Conservation (phyloP, 331 rosid genomes). For the Pyracantha coccinea region DNA sequence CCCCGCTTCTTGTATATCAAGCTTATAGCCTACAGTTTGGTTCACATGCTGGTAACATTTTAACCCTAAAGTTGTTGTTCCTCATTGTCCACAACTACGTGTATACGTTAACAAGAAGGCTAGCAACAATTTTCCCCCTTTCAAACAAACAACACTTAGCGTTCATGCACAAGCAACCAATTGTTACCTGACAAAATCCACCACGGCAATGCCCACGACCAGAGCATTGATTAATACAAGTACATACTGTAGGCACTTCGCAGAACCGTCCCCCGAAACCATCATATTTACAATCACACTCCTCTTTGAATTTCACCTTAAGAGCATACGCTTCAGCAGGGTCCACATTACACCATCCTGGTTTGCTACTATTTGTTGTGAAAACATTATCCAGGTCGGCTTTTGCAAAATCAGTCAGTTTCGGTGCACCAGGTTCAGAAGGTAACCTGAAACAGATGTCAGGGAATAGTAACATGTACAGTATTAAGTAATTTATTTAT, state of each 20-base stretch:
- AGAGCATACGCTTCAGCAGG: constrained; percentile 75
- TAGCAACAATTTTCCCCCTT: no score
- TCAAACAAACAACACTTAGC: background rate
- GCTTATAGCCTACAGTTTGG: background rate
- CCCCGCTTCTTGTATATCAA: background rate
- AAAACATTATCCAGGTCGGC: constrained; percentile 60
- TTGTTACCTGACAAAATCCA: constrained; percentile 80
- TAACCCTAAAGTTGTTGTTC: background rate
- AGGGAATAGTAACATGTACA: constrained; percentile 6
- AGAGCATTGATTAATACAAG: constrained; percentile 91
- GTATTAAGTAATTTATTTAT: constrained; percentile 2
- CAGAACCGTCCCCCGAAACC: constrained; percentile 68
- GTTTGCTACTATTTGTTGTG: constrained; percentile 61
- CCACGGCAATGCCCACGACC: constrained; percentile 83
- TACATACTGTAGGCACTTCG: constrained; percentile 63
- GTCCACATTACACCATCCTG: constrained; percentile 96
- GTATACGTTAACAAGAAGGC: background rate
- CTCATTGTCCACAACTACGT: background rate
- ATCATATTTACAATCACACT: constrained; percentile 88
- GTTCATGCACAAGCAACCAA: background rate
- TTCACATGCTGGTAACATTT: background rate
- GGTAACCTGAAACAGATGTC: constrained; percentile 47
- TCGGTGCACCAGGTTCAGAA: constrained; percentile 61
- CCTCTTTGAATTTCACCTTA: constrained; percentile 65
- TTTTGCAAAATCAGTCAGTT: constrained; percentile 53